phyloP scores from a whole-genome alignment of 805 yeast genomes.

The Teunomyces kruisii region DNA sequence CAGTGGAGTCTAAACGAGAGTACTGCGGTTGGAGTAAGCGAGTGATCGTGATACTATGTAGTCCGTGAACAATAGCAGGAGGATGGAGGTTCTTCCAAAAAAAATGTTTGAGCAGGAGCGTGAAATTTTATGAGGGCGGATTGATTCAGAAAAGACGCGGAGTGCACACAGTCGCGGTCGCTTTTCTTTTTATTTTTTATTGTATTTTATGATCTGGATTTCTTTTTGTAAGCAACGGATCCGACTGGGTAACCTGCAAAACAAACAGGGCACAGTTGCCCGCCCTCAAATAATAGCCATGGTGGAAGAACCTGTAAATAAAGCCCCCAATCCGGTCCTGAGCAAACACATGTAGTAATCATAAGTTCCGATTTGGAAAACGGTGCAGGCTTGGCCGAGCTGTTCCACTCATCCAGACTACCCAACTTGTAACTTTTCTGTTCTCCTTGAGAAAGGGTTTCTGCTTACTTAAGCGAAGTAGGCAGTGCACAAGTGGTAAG shows the following conservation, averaged over 20 bases:
- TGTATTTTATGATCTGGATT: constrained; percentile 4
- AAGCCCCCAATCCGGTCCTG: neutral
- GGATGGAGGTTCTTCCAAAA: constrained; percentile 5
- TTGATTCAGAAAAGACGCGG: constrained; percentile 3
- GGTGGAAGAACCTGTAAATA: neutral
- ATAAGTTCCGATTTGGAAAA: no score
- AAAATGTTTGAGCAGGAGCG: neutral
- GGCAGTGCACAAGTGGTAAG: neutral
- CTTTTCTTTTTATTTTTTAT: constrained; percentile 1
- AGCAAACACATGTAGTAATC: neutral
- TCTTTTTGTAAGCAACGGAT: constrained; percentile 1
- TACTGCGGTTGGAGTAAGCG: constrained; percentile 2
- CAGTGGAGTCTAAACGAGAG: constrained; percentile 6
- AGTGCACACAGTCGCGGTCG: constrained; percentile 1
- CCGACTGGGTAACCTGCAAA: neutral
- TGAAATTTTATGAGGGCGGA: constrained; percentile 3
- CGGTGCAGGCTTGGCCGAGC: neutral
- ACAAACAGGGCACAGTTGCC: neutral
- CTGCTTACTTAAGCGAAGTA: neutral
- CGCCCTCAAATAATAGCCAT: neutral
- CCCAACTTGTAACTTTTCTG: neutral
- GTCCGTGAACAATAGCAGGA: neutral
- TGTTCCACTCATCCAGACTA: neutral
- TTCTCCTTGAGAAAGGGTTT: neutral
- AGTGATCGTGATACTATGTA: constrained; percentile 1